A percentile compares a stretch with the other conserved stretches of the same genome.
These are phyloP conservation scores for Populus tomentosa DNA, from an alignment of 441 rosid genomes.

Conservation along the genomic window DNA sequence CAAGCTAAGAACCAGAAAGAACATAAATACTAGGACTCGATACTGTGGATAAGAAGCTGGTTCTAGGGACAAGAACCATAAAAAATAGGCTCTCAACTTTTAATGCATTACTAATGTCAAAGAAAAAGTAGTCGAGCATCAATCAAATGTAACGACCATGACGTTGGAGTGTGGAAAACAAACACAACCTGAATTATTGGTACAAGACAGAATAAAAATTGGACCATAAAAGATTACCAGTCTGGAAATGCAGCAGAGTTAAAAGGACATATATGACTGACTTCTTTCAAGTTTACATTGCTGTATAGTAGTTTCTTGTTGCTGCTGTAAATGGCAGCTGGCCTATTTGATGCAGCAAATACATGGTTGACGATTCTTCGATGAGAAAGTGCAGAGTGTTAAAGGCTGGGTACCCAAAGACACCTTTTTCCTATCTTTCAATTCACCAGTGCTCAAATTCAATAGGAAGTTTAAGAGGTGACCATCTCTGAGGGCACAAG, in stretches of 20 bases:
- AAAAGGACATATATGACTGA: constrained; percentile 96
- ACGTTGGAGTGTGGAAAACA: too few species aligned
- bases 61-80: too few species aligned
- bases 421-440: constrained; percentile 83
- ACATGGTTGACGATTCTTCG: constrained; percentile 82
- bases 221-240: constrained; percentile 38
- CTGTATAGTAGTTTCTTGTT: constrained; percentile 92
- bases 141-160: too few species aligned
- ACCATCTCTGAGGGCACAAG: constrained; percentile 94
- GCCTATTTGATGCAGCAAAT: constrained; percentile 96
- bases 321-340: constrained; percentile 93
- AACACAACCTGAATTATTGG: too few species aligned
- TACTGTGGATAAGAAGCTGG: too few species aligned
- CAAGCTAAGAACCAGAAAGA: neutral
- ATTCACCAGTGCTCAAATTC: constrained; percentile 74
- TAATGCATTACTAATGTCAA: too few species aligned
- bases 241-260: constrained; percentile 97
- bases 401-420: constrained; percentile 96
- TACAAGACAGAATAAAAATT: too few species aligned
- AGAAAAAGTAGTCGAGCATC: too few species aligned
- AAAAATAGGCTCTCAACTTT: too few species aligned
- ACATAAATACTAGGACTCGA: too few species aligned
- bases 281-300: constrained; percentile 96
- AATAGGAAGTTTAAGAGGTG: constrained; percentile 77
- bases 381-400: constrained; percentile 91